Evolutionary conservation across 495 filamentous ascomycete genomes (phyloP).

Genomic region (Penicillium soppii): DNA sequence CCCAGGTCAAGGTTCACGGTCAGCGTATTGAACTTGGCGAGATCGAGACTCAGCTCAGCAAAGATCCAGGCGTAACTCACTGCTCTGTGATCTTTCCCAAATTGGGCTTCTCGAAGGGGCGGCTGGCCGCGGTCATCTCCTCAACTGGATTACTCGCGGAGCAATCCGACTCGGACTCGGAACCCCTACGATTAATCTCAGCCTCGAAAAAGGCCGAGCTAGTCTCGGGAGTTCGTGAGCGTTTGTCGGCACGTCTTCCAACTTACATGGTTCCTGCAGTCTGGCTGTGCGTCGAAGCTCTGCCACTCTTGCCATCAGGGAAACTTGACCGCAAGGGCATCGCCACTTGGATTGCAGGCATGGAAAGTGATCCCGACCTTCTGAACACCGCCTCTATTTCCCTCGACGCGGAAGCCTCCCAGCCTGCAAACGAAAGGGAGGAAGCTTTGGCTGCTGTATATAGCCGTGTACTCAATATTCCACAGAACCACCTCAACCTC

Average conservation of each 20-base stretch:
- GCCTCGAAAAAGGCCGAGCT: conserved; percentile 22
- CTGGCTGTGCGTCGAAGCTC: conserved; percentile 47
- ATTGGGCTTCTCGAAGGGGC: conserved; percentile 37
- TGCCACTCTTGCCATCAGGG: conserved; percentile 52
- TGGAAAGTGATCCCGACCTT: conserved; percentile 32
- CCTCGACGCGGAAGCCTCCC: conserved; percentile 7
- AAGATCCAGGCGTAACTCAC: conserved; percentile 33
- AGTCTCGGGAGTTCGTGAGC: conserved; percentile 31
- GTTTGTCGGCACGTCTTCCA: conserved; percentile 36
- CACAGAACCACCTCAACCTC: conserved; percentile 42
- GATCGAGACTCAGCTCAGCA: conserved; percentile 55
- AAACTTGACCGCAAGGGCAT: conserved; percentile 53
- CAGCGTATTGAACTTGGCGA: conserved; percentile 67
- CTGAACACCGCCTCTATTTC: not conserved
- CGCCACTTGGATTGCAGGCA: conserved; percentile 29
- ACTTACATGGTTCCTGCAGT: conserved; percentile 57
- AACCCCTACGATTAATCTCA: conserved; percentile 26
- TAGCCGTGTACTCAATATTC: conserved; percentile 54
- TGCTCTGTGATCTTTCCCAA: conserved; percentile 46
- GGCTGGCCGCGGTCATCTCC: conserved; percentile 40
- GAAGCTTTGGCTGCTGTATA: conserved; percentile 43
- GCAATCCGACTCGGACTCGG: conserved; percentile 19
- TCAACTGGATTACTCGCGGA: conserved; percentile 24
- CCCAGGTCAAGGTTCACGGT: conserved; percentile 66
- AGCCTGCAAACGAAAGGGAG: conserved; percentile 34